Base-by-base conservation (phyloP, 495 filamentous ascomycete species). In the Penicillium mononematosum region DNA sequence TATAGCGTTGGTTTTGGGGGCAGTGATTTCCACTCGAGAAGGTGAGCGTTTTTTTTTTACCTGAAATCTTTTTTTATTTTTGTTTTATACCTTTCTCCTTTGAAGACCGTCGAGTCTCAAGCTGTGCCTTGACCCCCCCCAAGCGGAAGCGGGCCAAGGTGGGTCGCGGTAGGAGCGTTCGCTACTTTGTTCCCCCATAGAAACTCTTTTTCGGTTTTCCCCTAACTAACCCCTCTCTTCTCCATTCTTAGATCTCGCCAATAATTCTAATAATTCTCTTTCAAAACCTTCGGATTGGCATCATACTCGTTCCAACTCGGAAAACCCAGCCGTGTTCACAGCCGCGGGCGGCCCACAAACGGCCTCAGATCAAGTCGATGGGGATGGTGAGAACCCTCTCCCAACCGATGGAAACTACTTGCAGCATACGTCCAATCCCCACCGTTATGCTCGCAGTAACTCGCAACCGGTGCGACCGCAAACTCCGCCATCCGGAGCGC, bases 1-100 rank as follows among this genome's bases (percentile, higher is more conserved):
- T 63, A 80, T 98, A 27, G 87, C 86, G 12, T 75, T 89, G 25
- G 88, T 96, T 48, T 70, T 96, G 48, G 79, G 83, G 49, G 82
- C 83, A 5, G 83, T 93, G 29, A 82, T 92, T 62, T 70, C 80
- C 11, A 75, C 72, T 59, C 78, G 78, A 68, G 81, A 78, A 75
- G 86, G 89, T 92, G 70, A 83, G 88, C n/a, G 3, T 8, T 80
- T 48, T 46, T 45, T 11, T 31, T 39, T 25, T 59, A 38, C 57
- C 24, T 25, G 24, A 25, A 42, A 34, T 27, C n/a, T 5, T 51
- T 3, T 45, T 19, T 44, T 22, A 4, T 16, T 17, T 20, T 19
- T 44, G 56, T 39, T 17, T 31, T 17, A 3, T 20, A 17, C n/a
- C 19, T 38, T 56, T 22, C 27, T 50, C 17, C 44, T 25, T 25